Conservation (phyloP, 208 protist genomes). For the Leishmania mexicana region DNA sequence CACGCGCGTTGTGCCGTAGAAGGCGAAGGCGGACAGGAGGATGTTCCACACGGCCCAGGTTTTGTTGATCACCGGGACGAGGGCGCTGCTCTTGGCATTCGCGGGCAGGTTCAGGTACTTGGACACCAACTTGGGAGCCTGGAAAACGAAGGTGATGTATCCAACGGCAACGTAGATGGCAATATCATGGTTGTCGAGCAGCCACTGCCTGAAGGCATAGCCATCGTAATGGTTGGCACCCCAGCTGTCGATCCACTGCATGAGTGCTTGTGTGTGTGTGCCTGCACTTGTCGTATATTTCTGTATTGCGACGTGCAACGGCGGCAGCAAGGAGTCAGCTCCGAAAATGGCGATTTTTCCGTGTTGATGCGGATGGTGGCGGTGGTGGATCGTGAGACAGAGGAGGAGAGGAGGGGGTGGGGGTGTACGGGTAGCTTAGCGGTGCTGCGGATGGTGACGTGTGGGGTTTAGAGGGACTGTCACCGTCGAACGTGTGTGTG, state of each 20-base stretch:
- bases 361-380: neutral
- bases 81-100: slow-evolving; percentile 31
- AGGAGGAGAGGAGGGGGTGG: neutral
- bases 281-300: neutral
- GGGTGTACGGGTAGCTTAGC: neutral
- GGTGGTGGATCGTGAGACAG: slow-evolving; percentile 2
- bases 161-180: slow-evolving; percentile 48
- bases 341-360: neutral
- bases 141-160: slow-evolving; percentile 59
- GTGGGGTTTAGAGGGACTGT: neutral
- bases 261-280: slow-evolving; percentile 6
- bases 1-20: slow-evolving; percentile 69
- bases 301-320: neutral
- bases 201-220: slow-evolving; percentile 55
- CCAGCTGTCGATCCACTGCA: slow-evolving; percentile 57
- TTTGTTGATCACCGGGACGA: slow-evolving; percentile 44
- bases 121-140: slow-evolving; percentile 34
- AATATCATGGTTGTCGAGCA: slow-evolving; percentile 63
- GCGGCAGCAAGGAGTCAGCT: neutral
- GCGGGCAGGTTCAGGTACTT: slow-evolving; percentile 34
- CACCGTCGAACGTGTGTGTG: neutral
- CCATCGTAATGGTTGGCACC: slow-evolving; percentile 62
- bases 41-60: slow-evolving; percentile 89
- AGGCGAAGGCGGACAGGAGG: slow-evolving; percentile 85
- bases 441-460: neutral